These are phyloP conservation scores for Brassica balearica DNA, from an alignment of 441 rosid species.

Conservation along the genomic window DNA sequence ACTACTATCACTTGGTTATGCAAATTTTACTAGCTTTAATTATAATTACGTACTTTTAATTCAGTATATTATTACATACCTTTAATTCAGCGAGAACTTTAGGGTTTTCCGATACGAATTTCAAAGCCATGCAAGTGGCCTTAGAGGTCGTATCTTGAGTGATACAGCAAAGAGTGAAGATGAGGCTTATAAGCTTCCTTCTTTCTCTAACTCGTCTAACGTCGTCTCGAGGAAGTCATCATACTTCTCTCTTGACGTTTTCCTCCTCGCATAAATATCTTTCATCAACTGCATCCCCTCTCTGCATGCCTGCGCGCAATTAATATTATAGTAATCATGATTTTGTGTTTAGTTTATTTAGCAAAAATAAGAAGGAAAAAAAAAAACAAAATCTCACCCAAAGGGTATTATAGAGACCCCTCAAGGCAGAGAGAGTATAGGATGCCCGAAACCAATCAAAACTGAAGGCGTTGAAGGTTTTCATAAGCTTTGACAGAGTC, in stretches of 20 bases:
- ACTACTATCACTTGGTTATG: neutral
- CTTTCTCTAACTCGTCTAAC: slow-evolving; percentile 33
- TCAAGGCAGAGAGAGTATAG: slow-evolving; percentile 4
- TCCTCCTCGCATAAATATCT: slow-evolving; percentile 10
- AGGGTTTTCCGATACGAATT: slow-evolving; percentile 36
- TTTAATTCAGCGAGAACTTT: slow-evolving; percentile 29
- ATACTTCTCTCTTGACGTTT: slow-evolving; percentile 22
- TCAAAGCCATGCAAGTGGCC: slow-evolving; percentile 24
- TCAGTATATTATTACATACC: slow-evolving; percentile 18
- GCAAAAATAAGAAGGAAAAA: neutral
- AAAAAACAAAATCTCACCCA: slow-evolving; percentile 12
- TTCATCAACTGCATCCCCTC: slow-evolving; percentile 5
- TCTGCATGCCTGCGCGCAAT: slow-evolving; percentile 12
- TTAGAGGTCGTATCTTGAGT: slow-evolving; percentile 27
- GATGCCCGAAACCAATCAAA: neutral
- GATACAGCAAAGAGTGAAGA: slow-evolving; percentile 9
- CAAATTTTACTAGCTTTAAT: neutral
- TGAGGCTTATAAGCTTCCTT: slow-evolving; percentile 13
- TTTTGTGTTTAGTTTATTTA: no score
- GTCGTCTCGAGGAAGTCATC: slow-evolving; percentile 28
- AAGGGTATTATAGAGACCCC: slow-evolving; percentile 24
- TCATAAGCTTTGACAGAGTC: neutral
- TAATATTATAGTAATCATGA: neutral
- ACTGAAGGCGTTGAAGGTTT: neutral
- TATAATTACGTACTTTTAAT: slow-evolving; percentile 15